Conservation (phyloP, 1,139 yeast species). For the Protomyces inouyei region DNA sequence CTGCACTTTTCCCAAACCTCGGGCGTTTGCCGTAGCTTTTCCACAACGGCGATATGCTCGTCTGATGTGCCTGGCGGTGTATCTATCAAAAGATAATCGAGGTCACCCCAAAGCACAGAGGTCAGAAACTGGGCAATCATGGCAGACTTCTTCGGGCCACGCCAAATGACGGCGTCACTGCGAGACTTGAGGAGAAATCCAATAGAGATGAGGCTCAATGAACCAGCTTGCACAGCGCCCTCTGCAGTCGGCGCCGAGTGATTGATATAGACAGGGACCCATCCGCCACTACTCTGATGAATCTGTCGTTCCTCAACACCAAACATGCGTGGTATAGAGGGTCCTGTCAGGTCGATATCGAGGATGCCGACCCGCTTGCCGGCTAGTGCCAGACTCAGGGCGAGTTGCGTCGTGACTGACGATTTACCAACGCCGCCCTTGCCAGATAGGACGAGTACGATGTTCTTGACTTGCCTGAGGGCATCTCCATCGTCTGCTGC, state of each 20-base stretch:
- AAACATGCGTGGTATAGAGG: conserved; percentile 93
- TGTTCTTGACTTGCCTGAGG: conserved; percentile 62
- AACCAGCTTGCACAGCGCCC: conserved; percentile 24
- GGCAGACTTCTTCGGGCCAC: conserved; percentile 97
- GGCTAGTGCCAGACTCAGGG: conserved; percentile 62
- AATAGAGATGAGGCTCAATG: conserved; percentile 66
- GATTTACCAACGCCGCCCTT: conserved; percentile 99
- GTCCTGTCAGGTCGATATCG: conserved; percentile 95
- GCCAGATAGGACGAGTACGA: conserved; percentile 76
- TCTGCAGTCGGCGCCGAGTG: conserved; percentile 27
- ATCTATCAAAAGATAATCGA: conserved; percentile 81
- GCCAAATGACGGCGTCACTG: conserved; percentile 92
- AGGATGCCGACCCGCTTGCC: conserved; percentile 84
- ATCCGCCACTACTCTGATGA: conserved; percentile 74
- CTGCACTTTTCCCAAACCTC: background rate
- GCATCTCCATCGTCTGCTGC: conserved; percentile 13
- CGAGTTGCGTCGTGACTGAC: conserved; percentile 89
- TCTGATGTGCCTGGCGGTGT: conserved; percentile 99
- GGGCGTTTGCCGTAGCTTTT: conserved; percentile 50
- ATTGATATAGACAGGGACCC: conserved; percentile 76
- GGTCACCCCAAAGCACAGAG: conserved; percentile 84
- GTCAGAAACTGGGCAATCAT: conserved; percentile 90
- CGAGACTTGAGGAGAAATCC: conserved; percentile 81
- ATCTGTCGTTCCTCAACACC: conserved; percentile 79
- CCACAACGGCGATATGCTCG: conserved; percentile 95